Percentiles rank a stretch among this genome's conserved stretches.
Conservation (phyloP, 2,329 filamentous ascomycete genomes). For the Scopulariopsis brevicaulis region DNA sequence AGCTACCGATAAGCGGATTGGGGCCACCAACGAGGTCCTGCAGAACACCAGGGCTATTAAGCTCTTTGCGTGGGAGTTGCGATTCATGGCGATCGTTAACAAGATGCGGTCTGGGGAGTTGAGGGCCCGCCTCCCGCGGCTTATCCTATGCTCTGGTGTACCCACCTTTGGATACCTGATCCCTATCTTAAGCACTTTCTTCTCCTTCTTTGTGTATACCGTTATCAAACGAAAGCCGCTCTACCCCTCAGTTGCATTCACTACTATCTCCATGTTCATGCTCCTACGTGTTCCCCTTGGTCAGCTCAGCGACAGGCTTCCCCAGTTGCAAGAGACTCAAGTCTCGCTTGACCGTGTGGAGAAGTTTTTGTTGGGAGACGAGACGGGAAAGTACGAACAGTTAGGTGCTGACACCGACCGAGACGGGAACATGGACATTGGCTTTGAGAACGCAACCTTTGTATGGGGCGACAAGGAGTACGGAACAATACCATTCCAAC, state of each 20-base stretch:
- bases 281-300: conserved; percentile 87
- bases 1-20: conserved; percentile 90
- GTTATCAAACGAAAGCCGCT: conserved; percentile 79
- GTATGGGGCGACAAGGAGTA: conserved; percentile 74
- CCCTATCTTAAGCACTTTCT: conserved; percentile 88
- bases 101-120: conserved; percentile 79
- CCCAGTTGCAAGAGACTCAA: conserved; percentile 93
- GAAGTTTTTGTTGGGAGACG: conserved; percentile 83
- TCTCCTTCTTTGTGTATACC: conserved; percentile 91
- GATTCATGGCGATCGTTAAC: conserved; percentile 75
- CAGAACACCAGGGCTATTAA: conserved; percentile 99
- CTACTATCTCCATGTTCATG: conserved; percentile 89
- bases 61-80: conserved; percentile 96
- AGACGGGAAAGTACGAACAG: conserved; percentile 91
- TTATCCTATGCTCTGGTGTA: conserved; percentile 82
- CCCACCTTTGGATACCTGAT: conserved; percentile 96
- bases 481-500: conserved; percentile 63
- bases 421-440: conserved; percentile 62
- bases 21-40: conserved; percentile 91
- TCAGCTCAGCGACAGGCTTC: conserved; percentile 96
- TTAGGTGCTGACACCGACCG: conserved; percentile 61
- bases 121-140: conserved; percentile 65
- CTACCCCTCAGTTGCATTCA: conserved; percentile 89
- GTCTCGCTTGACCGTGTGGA: conserved; percentile 96
- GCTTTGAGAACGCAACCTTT: conserved; percentile 74